Evolutionary conservation across 2,329 filamentous ascomycete species (phyloP).

Genomic region (Dichotomopilus funicola): DNA sequence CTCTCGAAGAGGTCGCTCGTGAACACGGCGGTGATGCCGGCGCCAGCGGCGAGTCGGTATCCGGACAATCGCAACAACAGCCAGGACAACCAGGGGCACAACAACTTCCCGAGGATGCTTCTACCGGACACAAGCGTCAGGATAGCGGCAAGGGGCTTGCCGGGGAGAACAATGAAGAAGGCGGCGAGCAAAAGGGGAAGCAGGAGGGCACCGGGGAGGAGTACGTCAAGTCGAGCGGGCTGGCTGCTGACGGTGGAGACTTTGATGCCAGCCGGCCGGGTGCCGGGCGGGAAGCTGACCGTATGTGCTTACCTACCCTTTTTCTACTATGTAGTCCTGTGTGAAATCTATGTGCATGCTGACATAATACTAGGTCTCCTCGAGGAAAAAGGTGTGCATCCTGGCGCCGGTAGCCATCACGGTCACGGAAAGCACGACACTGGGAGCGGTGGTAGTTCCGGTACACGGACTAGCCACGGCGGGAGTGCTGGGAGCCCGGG

Average conservation of each 20-base stretch:
- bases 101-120: neutral
- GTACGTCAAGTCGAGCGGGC: conserved; percentile 51
- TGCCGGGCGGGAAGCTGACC: conserved; percentile 59
- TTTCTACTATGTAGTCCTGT: neutral
- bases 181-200: conserved; percentile 15
- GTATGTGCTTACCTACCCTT: conserved; percentile 36
- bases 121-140: neutral
- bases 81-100: no score
- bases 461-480: neutral
- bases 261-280: conserved; percentile 60
- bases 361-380: conserved; percentile 38
- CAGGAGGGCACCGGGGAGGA: conserved; percentile 44
- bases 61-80: neutral
- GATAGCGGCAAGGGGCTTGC: conserved; percentile 10
- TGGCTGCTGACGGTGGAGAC: conserved; percentile 59
- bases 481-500: conserved; percentile 24
- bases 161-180: conserved; percentile 14
- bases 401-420: conserved; percentile 9
- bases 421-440: conserved; percentile 5
- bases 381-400: conserved; percentile 45
- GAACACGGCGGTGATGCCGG: conserved; percentile 30
- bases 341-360: neutral
- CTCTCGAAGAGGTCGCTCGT: conserved; percentile 33
- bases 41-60: neutral
- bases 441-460: neutral